Base-by-base conservation (phyloP, 495 filamentous ascomycete genomes). In the Hypoxylon cercidicola region DNA sequence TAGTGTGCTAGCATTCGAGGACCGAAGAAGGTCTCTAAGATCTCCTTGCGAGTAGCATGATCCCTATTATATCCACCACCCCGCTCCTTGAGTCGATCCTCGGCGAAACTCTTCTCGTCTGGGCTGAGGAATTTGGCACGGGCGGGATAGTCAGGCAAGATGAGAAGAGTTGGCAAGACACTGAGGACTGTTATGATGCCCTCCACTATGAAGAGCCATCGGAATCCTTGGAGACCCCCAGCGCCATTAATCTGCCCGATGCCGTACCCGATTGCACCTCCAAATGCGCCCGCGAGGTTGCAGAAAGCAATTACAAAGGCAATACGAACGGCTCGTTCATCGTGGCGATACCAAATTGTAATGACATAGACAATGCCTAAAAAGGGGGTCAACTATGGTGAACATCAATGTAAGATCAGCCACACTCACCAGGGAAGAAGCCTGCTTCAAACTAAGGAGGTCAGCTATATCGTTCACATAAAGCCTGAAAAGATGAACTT, bases 91-190 rank as follows among this genome's bases (percentile, higher is more conserved):
- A 73, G 34, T 8, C 68, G 55, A 92, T 77, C 4, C 88, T 78
- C 11, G 81, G 80, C 40, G 87, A 90, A 83, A 4, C 79, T 79
- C 32, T 87, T 83, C 54, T 94, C 91, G 1, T 74, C 73, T 1
- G 81, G 78, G 13, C 81, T 84, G 19, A 95, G 80, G 63, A 93
- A 95, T 1, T 60, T 83, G 7, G 90, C 90, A 19, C 86, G 78
- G 47, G 89, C 85, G 0, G 91, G 92, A 66, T 92, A 94, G 66
- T 95, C 89, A 46, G 88, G 84, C 3, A 95, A 85, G 66, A 88
- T 89, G 10, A 58, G 7, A 18, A 70, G 34, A 0, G 52, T 57
- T 1, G 60, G 63, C 5, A 64, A 2, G 18, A 70, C 54, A 23
- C 45, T 60, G 32, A 62, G 9, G 2, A 66, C 44, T 0, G 67